Conservation (phyloP, 2,329 filamentous ascomycete species). For the Verticillium dahliae region DNA sequence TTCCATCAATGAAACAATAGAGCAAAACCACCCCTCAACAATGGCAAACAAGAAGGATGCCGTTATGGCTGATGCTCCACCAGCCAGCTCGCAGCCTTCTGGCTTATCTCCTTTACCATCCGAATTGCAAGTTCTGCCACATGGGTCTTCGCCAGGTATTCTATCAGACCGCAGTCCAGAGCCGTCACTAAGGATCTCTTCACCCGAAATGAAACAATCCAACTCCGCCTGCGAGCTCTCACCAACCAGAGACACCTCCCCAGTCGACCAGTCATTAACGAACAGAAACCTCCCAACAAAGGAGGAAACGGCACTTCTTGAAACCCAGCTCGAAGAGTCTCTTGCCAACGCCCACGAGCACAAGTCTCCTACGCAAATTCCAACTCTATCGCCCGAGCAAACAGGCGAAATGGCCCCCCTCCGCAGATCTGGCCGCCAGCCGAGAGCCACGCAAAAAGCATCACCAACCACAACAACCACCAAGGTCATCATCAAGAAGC, state of each 20-base stretch:
- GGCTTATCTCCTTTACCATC: constrained; percentile 3
- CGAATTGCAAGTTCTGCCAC: neutral
- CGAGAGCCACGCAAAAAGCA: neutral
- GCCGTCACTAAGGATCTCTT: neutral
- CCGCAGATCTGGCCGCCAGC: neutral
- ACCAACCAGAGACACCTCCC: neutral
- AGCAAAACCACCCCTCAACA: neutral
- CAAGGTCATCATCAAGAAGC: constrained; percentile 12
- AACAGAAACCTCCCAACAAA: neutral
- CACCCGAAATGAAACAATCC: neutral
- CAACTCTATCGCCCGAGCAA: neutral
- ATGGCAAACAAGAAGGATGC: constrained; percentile 1
- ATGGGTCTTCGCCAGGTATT: neutral
- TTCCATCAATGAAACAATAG: neutral
- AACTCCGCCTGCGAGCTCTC: neutral
- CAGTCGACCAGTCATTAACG: neutral
- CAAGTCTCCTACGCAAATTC: neutral
- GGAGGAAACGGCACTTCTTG: neutral
- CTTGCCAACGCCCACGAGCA: neutral
- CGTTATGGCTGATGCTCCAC: constrained; percentile 3
- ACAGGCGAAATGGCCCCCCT: constrained; percentile 2
- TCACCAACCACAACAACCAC: neutral
- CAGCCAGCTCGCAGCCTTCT: constrained; percentile 1
- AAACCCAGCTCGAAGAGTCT: neutral
- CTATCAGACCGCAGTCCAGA: neutral